Conservation (phyloP, 2,329 filamentous ascomycete genomes). For the Domatiomyces globalis region DNA sequence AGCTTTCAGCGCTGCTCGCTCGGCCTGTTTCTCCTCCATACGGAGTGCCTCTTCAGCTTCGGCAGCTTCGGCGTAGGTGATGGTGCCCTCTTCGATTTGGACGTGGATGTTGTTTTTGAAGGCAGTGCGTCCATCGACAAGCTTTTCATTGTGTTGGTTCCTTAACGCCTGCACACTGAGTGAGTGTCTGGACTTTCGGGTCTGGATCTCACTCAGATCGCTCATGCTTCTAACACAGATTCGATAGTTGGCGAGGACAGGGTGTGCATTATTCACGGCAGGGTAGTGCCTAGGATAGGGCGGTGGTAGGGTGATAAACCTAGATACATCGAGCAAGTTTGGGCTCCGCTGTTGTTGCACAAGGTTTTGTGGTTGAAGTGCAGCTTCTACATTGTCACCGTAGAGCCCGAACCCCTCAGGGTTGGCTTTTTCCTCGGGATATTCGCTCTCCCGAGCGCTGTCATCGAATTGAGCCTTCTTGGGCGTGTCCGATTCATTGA, state of each 20-base stretch:
- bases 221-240: constrained; percentile 58
- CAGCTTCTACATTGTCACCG: constrained; percentile 3
- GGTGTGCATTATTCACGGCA: constrained; percentile 90
- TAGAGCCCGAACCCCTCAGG: constrained; percentile 12
- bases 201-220: constrained; percentile 57
- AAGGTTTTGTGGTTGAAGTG: background rate
- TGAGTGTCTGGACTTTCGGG: constrained; percentile 43
- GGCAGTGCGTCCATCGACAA: constrained; percentile 47
- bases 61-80: constrained; percentile 71
- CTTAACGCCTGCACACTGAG: constrained; percentile 40
- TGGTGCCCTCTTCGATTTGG: constrained; percentile 61
- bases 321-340: constrained; percentile 64
- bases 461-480: constrained; percentile 4
- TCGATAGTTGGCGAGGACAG: constrained; percentile 67
- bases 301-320: constrained; percentile 81
- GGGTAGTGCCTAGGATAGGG: constrained; percentile 90
- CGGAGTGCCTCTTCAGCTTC: constrained; percentile 64
- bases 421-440: constrained; percentile 47
- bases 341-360: constrained; percentile 26
- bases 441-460: constrained; percentile 28
- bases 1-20: constrained; percentile 59
- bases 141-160: constrained; percentile 37
- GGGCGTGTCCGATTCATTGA: constrained; percentile 40
- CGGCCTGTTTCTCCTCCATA: constrained; percentile 52
- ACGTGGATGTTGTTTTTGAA: constrained; percentile 63